Conservation (phyloP, 2,329 filamentous ascomycete species). For the Colletotrichum eremochloae region DNA sequence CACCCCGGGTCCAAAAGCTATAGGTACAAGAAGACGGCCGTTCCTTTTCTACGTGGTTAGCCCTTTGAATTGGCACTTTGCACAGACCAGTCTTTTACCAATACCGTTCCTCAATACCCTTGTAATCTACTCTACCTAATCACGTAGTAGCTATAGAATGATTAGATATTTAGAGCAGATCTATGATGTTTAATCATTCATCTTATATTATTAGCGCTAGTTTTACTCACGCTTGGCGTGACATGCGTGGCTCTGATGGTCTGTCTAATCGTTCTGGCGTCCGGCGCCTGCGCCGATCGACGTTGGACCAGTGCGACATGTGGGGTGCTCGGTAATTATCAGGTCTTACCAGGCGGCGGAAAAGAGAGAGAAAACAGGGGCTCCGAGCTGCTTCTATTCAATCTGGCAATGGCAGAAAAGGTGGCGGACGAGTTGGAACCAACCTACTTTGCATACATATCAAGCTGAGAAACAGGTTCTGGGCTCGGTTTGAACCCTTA, state of each 20-base stretch:
- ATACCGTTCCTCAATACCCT: too few relatives aligned
- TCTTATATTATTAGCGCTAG: not conserved
- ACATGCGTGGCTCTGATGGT: not conserved
- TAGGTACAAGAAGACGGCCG: too few relatives aligned
- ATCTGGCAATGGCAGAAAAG: not conserved
- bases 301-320: not conserved
- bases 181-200: too few relatives aligned
- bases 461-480: not conserved
- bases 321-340: not conserved
- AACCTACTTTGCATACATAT: too few relatives aligned
- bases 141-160: too few relatives aligned
- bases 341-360: not conserved
- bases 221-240: slow-evolving; percentile 18
- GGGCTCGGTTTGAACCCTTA: not conserved
- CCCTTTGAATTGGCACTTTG: too few relatives aligned
- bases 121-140: too few relatives aligned
- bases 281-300: not conserved
- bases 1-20: too few relatives aligned
- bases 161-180: too few relatives aligned
- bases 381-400: not conserved
- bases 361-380: not conserved
- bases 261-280: slow-evolving; percentile 13
- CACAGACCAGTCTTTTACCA: too few relatives aligned
- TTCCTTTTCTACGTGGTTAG: too few relatives aligned
- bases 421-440: not conserved